These are phyloP conservation scores for Podaxis sp. DNA, from an alignment of 768 basidiomycete genomes.

Conservation along the genomic window DNA sequence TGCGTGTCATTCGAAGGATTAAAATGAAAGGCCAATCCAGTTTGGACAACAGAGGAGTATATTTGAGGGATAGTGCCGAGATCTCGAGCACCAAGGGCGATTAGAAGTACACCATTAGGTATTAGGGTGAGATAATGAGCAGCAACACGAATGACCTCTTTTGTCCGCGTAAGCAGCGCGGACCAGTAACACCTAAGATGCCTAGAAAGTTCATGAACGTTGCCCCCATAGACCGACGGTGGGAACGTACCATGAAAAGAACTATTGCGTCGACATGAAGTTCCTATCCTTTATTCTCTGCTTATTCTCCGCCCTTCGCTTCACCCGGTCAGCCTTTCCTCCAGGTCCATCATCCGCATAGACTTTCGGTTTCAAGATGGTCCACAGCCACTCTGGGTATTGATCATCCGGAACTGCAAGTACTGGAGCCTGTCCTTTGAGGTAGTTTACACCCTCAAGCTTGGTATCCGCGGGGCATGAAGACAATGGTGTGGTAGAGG, in stretches of 20 bases:
- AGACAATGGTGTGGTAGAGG: conserved; percentile 40
- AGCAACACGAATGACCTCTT: background rate
- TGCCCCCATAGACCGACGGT: background rate
- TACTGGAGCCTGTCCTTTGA: conserved; percentile 80
- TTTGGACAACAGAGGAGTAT: background rate
- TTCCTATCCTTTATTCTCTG: conserved; percentile 79
- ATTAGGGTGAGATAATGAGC: background rate
- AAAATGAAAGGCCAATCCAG: background rate
- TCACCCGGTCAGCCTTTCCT: conserved; percentile 59
- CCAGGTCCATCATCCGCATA: conserved; percentile 74
- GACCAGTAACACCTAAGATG: background rate
- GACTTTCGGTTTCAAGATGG: conserved; percentile 58
- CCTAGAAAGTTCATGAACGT: background rate
- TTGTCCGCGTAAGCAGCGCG: background rate
- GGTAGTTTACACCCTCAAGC: conserved; percentile 77
- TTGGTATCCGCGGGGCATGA: conserved; percentile 74
- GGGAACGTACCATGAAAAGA: background rate
- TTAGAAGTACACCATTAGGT: background rate
- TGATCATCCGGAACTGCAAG: conserved; percentile 77
- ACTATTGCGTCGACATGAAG: conserved; percentile 80
- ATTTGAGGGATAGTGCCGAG: background rate
- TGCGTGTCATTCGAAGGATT: too few relatives aligned
- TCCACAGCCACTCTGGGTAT: conserved; percentile 93
- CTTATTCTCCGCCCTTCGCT: conserved; percentile 60
- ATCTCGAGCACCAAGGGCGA: background rate